Base-by-base conservation (phyloP, 78 protist species). In the Diacronema lutheri region DNA sequence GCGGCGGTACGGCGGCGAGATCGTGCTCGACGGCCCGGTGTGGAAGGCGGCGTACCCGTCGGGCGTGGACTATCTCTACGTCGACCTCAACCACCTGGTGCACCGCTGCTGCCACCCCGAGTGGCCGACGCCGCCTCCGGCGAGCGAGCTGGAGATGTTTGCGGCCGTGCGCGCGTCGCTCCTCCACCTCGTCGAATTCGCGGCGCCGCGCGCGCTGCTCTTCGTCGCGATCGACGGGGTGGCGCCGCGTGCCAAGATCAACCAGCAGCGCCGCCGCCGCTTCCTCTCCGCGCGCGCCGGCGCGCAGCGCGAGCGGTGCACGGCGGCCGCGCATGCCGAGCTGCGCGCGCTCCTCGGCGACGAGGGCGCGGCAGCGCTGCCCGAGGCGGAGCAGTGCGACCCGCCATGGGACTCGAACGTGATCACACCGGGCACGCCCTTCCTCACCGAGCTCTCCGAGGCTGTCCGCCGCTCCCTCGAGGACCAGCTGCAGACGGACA, bases 341-440 rank as follows among this genome's bases (percentile, higher is more conserved):
- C 0, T 19, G 12, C 31, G 21, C n/a, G 35, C 7, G 31, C 31
- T 1, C 14, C 21, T 44, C 5, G 68, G 13, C 33, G 38, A 41
- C 55, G 31, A 40, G 19, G 10, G 6, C 40, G 35, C 2, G 33
- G n/a, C 7, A 12, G 73, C 13, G 25, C 19, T 31, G 37, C 16
- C n/a, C 31, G 19, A 0, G 29, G 79, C 23, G 14, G 56, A 2
- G 33, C 37, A 44, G 11, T 14, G 7, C 19, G 16, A 13, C 55
- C 21, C 7, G 23, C 4, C 13, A 19, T 25, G 3, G 9, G 99
- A 97, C 81, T 78, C 92, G 65, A 98, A 97, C 79, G 95, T 92
- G 20, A 98, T 98, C 89, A 97, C 99, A 6, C 99, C 99, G 0
- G 99, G 99, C 46, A 98, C 99, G 2, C 89, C 82, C n/a, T 98